These are phyloP conservation scores for Exophiala sp. DNA, from an alignment of 2,329 filamentous ascomycete species.

Conservation along the genomic window DNA sequence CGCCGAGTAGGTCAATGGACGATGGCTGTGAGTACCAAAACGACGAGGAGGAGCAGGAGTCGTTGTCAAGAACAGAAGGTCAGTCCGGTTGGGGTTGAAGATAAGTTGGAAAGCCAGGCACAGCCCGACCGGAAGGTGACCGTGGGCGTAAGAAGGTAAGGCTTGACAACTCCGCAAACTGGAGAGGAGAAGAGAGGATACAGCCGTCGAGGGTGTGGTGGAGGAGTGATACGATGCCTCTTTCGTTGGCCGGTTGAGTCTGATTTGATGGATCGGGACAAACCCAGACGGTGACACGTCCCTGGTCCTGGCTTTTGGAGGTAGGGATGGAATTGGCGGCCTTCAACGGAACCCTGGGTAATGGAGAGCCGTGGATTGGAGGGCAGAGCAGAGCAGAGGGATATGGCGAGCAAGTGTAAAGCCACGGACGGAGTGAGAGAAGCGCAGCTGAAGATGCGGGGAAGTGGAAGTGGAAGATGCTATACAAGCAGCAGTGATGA, in stretches of 20 bases:
- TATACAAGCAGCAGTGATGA: background rate
- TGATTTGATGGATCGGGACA: background rate
- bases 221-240: background rate
- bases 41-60: background rate
- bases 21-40: background rate
- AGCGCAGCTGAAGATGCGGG: background rate
- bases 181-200: background rate
- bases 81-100: background rate
- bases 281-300: background rate
- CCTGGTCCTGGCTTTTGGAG: background rate
- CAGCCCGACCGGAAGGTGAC: conserved; percentile 18
- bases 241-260: background rate
- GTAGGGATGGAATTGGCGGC: background rate
- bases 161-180: background rate
- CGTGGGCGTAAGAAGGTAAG: conserved; percentile 6
- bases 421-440: background rate
- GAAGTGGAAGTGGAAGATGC: background rate
- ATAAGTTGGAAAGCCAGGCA: conserved; percentile 9
- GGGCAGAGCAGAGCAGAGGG: background rate
- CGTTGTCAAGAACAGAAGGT: background rate
- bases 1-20: background rate
- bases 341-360: background rate
- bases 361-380: background rate
- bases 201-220: background rate
- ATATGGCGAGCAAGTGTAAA: background rate